phyloP scores from a whole-genome alignment of 2,329 filamentous ascomycete genomes.

The Stagonosporopsis chrysanthemi region DNA sequence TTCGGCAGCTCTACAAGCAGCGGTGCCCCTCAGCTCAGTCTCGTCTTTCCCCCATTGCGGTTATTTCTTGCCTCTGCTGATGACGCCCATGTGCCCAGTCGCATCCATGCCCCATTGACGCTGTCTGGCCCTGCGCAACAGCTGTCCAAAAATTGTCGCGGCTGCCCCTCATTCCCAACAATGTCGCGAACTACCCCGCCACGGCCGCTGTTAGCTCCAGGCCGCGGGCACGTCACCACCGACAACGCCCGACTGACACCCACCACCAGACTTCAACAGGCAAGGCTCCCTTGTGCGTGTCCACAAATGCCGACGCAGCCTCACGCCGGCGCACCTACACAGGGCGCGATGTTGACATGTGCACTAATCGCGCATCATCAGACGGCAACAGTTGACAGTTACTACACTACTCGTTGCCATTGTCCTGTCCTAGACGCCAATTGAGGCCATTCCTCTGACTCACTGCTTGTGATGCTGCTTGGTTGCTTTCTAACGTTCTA shows the following conservation, averaged over 20 bases:
- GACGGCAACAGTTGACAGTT: neutral
- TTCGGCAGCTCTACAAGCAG: conserved; percentile 10
- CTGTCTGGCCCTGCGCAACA: too few relatives aligned
- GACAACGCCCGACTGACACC: conserved; percentile 11
- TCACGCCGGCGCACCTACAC: neutral
- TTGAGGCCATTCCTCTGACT: neutral
- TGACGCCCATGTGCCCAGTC: neutral
- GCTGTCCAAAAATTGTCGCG: conserved; percentile 28
- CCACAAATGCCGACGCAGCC: conserved; percentile 13
- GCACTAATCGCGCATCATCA: neutral
- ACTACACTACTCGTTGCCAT: neutral
- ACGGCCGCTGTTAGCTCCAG: conserved; percentile 21
- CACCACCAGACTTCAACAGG: conserved; percentile 11
- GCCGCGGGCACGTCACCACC: conserved; percentile 15
- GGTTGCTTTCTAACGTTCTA: too few relatives aligned
- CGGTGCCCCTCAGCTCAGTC: too few relatives aligned
- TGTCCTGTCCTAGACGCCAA: too few relatives aligned
- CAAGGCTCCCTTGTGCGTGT: conserved; percentile 12
- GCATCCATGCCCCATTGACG: neutral
- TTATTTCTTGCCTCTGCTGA: conserved; percentile 28
- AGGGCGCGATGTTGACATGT: conserved; percentile 28
- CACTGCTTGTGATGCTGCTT: too few relatives aligned
- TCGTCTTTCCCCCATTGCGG: conserved; percentile 15
- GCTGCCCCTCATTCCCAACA: conserved; percentile 14
- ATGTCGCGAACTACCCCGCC: conserved; percentile 28